Evolutionary conservation across 768 basidiomycete species (phyloP).

Genomic region (Kwoniella europaea): DNA sequence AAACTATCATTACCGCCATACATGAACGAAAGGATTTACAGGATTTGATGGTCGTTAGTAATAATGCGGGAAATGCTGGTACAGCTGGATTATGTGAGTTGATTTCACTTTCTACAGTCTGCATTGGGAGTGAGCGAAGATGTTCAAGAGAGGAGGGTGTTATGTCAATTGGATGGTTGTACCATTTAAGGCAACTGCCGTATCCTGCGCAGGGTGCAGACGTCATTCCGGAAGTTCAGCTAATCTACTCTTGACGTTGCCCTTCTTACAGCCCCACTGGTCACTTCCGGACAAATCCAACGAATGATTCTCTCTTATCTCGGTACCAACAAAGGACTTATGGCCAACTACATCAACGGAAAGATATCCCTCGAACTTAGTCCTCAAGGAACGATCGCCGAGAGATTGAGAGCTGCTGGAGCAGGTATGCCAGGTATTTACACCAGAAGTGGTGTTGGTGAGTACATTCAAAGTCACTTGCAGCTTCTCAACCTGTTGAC

Average conservation of each 20-base stretch:
- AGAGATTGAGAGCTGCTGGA: conserved; percentile 48
- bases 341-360: conserved; percentile 49
- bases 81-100: conserved; percentile 45
- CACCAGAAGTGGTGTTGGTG: conserved; percentile 51
- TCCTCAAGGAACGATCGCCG: conserved; percentile 55
- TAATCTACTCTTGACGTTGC: neutral
- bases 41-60: conserved; percentile 52
- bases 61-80: conserved; percentile 54
- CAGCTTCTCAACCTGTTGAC: no score
- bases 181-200: no score
- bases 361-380: conserved; percentile 49
- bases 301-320: conserved; percentile 51
- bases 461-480: conserved; percentile 13
- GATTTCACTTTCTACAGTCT: no score
- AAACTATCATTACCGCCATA: conserved; percentile 53
- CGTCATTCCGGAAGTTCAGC: no score
- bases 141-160: neutral
- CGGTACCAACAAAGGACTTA: conserved; percentile 52
- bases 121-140: neutral
- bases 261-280: conserved; percentile 37
- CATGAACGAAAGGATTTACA: conserved; percentile 34
- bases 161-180: no score
- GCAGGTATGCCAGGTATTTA: conserved; percentile 54
- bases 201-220: no score
- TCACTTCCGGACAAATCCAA: conserved; percentile 42